Conservation (phyloP, 192 early-diverging fungal species). For the Haplosporangium gracile region DNA sequence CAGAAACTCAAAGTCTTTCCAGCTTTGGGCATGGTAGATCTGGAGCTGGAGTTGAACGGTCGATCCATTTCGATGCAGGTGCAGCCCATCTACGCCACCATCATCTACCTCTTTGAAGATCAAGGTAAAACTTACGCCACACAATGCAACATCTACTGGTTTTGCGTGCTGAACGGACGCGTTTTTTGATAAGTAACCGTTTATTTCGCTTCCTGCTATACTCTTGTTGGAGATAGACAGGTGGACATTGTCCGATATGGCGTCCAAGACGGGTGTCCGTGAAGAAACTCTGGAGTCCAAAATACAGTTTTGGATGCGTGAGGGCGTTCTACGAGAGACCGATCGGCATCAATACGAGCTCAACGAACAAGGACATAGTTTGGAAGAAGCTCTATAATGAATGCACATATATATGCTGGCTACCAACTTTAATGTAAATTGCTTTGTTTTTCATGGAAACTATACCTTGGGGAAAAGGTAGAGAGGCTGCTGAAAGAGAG, state of each 20-base stretch:
- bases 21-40: slow-evolving; percentile 63
- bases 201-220: not conserved
- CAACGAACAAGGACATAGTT: not conserved
- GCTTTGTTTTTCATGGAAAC: no score
- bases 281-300: slow-evolving; percentile 26
- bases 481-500: no score
- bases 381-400: not conserved
- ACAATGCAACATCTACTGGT: not conserved
- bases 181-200: not conserved
- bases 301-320: slow-evolving; percentile 34
- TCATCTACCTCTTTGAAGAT: slow-evolving; percentile 56
- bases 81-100: slow-evolving; percentile 68
- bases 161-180: not conserved
- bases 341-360: slow-evolving; percentile 29
- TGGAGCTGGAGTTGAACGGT: slow-evolving; percentile 69
- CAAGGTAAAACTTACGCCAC: slow-evolving; percentile 20
- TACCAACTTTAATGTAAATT: no score
- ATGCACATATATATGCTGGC: not conserved
- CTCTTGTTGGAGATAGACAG: slow-evolving; percentile 5
- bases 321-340: slow-evolving; percentile 32
- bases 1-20: slow-evolving; percentile 71
- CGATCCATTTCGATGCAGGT: slow-evolving; percentile 61
- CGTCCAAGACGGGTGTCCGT: slow-evolving; percentile 7
- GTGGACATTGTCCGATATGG: slow-evolving; percentile 22
- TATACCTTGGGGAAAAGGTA: no score